Evolutionary conservation across 2,329 filamentous ascomycete species (phyloP), one percentile per base, ranked within the genome.

Genomic region (Cladosporium colombiae): DNA sequence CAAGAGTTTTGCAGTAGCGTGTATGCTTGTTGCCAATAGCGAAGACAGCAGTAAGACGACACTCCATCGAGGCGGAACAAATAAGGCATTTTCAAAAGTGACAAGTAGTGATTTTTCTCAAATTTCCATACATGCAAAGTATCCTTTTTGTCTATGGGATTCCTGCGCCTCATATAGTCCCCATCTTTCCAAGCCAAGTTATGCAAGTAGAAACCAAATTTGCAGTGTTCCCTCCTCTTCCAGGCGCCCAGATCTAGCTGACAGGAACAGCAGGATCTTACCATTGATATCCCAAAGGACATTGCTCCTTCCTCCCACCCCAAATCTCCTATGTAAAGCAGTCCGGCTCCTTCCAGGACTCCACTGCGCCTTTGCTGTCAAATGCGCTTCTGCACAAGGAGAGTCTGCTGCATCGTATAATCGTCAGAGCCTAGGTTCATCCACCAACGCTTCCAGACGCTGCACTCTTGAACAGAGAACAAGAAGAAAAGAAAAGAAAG

Each of bases 171-270:
- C 25, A 18, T 53, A 29, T 53, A 53, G 50, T 29, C 31, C 27
- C 52, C 31, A 55, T 31, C 27, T 29, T 25, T 31, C 23, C 52
- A 21, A 55, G 27, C 29, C 18, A 55, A 55, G 31, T 21, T 31
- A 33, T 55, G 52, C 52, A 31, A 55, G 8, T 18, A 55, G 33
- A 57, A 25, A 27, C 21, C 10, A 57, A 35, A 40, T 27, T 53
- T 29, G 21, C 55, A 25, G 31, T 37, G n/a, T 18, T 18, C 29
- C 33, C 33, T 33, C 29, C 33, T 40, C 13, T 57, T 40, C 33
- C 55, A 55, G n/a, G n/a, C 55, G 33, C 55, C 55, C 33, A 57
- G 52, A 37, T 40, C 55, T 57, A 57, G 55, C 55, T 57, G 55
- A 40, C 55, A 57, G 55, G 55, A 40, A 37, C 55, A 40, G 31